phyloP scores from a whole-genome alignment of 139 green algal genomes.

The Nannochloris sp. region DNA sequence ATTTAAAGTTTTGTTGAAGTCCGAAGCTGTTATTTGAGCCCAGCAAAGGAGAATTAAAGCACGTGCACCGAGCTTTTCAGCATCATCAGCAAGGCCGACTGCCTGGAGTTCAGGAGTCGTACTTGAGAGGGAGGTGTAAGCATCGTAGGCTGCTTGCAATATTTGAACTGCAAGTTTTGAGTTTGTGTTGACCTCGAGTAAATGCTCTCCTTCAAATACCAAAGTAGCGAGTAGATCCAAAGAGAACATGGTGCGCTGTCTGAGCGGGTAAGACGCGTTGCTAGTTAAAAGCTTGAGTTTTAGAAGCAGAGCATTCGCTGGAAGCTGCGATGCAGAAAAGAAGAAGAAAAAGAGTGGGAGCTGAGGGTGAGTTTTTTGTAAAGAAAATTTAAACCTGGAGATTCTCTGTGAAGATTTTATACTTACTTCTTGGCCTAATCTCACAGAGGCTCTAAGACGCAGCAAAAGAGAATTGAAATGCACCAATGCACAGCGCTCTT shows the following conservation, averaged over 20 bases:
- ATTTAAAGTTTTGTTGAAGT: too few species aligned
- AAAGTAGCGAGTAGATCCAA: not conserved
- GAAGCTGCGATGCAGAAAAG: not conserved
- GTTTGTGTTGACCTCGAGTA: not conserved
- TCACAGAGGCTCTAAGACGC: slow-evolving; percentile 2
- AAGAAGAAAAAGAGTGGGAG: too few species aligned
- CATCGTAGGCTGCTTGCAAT: not conserved
- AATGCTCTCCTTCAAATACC: not conserved
- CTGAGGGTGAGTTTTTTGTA: too few species aligned
- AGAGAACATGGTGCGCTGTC: not conserved
- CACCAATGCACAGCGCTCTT: slow-evolving; percentile 1
- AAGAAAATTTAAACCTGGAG: too few species aligned
- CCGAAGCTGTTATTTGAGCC: not conserved
- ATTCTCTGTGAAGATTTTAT: not conserved
- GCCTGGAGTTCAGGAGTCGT: not conserved
- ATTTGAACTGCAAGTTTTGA: not conserved
- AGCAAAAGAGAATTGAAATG: not conserved
- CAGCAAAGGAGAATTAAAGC: not conserved
- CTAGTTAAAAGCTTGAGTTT: not conserved
- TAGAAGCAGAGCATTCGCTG: not conserved
- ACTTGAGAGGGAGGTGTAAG: not conserved
- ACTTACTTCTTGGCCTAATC: slow-evolving; percentile 10
- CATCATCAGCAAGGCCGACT: not conserved
- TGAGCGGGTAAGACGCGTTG: not conserved
- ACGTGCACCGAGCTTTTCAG: not conserved